A percentile compares a stretch with the other conserved stretches of the same genome.
Conservation (phyloP, 768 basidiomycete genomes). For the Rhodosporidiobolus odoratus region DNA sequence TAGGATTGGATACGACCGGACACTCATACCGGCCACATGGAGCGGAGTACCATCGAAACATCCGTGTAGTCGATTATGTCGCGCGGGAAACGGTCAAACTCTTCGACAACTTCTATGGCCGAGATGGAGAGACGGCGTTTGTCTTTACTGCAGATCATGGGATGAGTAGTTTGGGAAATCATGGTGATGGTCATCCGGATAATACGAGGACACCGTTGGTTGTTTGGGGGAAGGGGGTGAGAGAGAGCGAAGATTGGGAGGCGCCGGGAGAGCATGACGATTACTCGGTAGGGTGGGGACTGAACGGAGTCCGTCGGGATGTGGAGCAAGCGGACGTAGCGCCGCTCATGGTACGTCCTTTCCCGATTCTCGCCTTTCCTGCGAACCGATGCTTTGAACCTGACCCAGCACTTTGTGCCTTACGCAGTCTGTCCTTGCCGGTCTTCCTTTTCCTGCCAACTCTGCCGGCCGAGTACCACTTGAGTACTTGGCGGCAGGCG, state of each 20-base stretch:
- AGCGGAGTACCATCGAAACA: slow-evolving; percentile 81
- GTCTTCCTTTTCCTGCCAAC: slow-evolving; percentile 71
- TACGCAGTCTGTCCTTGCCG: slow-evolving; percentile 56
- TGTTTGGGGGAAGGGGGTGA: slow-evolving; percentile 73
- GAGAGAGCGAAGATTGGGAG: slow-evolving; percentile 9
- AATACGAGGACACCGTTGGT: slow-evolving; percentile 79
- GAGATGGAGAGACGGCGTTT: slow-evolving; percentile 61
- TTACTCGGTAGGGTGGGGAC: slow-evolving; percentile 62
- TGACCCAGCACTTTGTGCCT: neutral
- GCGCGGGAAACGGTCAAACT: slow-evolving; percentile 63
- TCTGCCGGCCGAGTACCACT: slow-evolving; percentile 70
- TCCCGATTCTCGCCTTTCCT: neutral
- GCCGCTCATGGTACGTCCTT: slow-evolving; percentile 57
- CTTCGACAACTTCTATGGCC: slow-evolving; percentile 60
- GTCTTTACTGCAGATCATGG: slow-evolving; percentile 86
- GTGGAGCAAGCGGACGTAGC: slow-evolving; percentile 79
- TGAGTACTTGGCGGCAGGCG: slow-evolving; percentile 59
- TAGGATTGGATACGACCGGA: slow-evolving; percentile 79
- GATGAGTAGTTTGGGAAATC: slow-evolving; percentile 81
- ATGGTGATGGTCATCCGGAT: slow-evolving; percentile 84
- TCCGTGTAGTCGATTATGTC: slow-evolving; percentile 69
- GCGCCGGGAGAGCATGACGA: slow-evolving; percentile 53
- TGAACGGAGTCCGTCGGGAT: slow-evolving; percentile 61
- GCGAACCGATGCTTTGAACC: neutral
- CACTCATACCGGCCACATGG: slow-evolving; percentile 82